These are phyloP conservation scores for Candida silvicultrix DNA, from an alignment of 805 yeast genomes.

Conservation along the genomic window DNA sequence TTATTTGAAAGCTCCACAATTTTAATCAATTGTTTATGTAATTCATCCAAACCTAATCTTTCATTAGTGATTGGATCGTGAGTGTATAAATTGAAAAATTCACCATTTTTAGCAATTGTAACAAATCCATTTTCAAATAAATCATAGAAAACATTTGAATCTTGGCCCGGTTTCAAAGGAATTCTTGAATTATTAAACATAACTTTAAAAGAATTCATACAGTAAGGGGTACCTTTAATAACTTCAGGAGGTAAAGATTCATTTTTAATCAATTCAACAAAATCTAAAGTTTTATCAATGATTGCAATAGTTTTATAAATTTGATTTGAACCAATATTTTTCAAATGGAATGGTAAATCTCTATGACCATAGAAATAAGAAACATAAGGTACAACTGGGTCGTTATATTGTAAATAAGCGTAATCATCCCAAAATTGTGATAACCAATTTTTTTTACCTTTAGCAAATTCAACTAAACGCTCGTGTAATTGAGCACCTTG, in stretches of 20 bases:
- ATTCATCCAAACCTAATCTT: conserved; percentile 38
- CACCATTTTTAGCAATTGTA: conserved; percentile 66
- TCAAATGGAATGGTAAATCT: conserved; percentile 40
- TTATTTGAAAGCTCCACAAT: conserved; percentile 36
- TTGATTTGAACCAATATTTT: conserved; percentile 52
- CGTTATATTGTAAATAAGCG: conserved; percentile 86
- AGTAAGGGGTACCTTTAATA: conserved; percentile 73
- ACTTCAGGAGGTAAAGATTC: conserved; percentile 77
- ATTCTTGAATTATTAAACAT: conserved; percentile 89
- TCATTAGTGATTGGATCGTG: conserved; percentile 37
- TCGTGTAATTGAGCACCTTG: conserved; percentile 63
- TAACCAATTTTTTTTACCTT: conserved; percentile 74
- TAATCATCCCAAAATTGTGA: conserved; percentile 90
- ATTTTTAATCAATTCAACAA: conserved; percentile 57
- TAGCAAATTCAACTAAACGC: conserved; percentile 53
- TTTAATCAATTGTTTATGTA: conserved; percentile 52
- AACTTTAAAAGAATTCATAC: conserved; percentile 88
- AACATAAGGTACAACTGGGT: conserved; percentile 92
- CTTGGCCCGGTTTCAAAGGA: conserved; percentile 57
- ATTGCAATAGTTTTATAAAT: conserved; percentile 71
- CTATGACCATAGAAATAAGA: conserved; percentile 85
- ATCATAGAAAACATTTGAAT: conserved; percentile 50
- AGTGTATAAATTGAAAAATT: conserved; percentile 72
- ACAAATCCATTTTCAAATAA: conserved; percentile 53
- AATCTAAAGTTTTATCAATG: conserved; percentile 59